phyloP scores from a whole-genome alignment of 1,284 basidiomycete genomes.

The Meripilus lineatus region DNA sequence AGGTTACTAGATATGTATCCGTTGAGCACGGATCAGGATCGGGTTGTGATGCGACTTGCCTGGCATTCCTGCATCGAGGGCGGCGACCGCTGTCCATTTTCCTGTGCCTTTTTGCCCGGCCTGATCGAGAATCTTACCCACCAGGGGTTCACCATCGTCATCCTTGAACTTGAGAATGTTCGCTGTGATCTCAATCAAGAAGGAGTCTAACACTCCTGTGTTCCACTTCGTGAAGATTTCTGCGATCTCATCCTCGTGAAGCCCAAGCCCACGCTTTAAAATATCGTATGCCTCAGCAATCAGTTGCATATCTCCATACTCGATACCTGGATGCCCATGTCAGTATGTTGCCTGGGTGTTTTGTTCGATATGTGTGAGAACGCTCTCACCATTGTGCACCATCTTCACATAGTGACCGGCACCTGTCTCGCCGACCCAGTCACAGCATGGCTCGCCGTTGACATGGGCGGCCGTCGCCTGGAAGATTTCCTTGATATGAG shows the following conservation, averaged over 20 bases:
- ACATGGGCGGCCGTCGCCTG: conserved; percentile 97
- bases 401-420: conserved; percentile 97
- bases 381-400: conserved; percentile 89
- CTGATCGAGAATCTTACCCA: conserved; percentile 92
- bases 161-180: conserved; percentile 97
- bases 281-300: conserved; percentile 99
- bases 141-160: conserved; percentile 86
- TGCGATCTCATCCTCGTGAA: conserved; percentile 83
- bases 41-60: conserved; percentile 54
- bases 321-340: conserved; percentile 64
- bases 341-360: conserved; percentile 8
- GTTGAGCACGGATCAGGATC: no score
- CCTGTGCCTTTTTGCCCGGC: conserved; percentile 99
- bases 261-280: conserved; percentile 92
- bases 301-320: conserved; percentile 99
- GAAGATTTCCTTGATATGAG: conserved; percentile 97
- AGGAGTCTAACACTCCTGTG: conserved; percentile 98
- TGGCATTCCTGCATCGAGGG: conserved; percentile 91
- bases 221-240: conserved; percentile 93
- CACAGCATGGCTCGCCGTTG: conserved; percentile 96
- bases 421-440: conserved; percentile 98
- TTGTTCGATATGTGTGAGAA: conserved; percentile 17
- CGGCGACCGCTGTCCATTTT: conserved; percentile 99
- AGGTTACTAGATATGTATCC: conserved; percentile 63
- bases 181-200: conserved; percentile 97